Evolutionary conservation across 2,329 filamentous ascomycete species (phyloP), one percentile per base, ranked within the genome.

Genomic region (Nigrospora oryzae): DNA sequence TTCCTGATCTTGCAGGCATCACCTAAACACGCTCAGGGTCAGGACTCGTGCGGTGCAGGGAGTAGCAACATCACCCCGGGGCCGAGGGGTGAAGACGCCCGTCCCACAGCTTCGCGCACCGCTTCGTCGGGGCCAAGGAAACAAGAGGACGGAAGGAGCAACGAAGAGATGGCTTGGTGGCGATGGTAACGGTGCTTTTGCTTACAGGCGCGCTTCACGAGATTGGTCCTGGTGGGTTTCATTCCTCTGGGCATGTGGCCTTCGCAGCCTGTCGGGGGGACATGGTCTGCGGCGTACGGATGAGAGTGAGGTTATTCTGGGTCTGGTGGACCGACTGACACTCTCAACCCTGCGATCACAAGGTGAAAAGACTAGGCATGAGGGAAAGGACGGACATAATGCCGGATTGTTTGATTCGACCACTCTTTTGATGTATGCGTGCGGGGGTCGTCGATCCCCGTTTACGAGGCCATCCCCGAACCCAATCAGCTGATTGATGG

Each of bases 1-100:
- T 76, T 76, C 44, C 73, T 66, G 36, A 76, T 65, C 58, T 73
- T 74, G 60, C 73, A 76, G 16, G 66, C 70, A 49, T 75, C 72
- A 54, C 72, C 40, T 42, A 42, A 36, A 34, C 15, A n/a, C 6
- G 75, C 28, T 11, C 16, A 11, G 34, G 31, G 33, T 42, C 35
- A 42, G 40, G 28, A 10, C 28, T 14, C 19, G 28, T 19, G 17
- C 16, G 7, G 16, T 11, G 15, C 4, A 13, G 6, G 13, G 28
- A 33, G 15, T 32, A 16, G 28, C 28, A 14, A 15, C 11, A 40
- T 5, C 15, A 11, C 28, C 11, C 10, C 11, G 14, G 16, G 40
- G 15, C 12, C 14, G 32, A 14, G 31, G 23, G 11, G 14, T 15
- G n/a, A 15, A 30, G 5, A 17, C 5, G 11, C 12, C n/a, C 15